phyloP scores from a whole-genome alignment of 345 rosid species.

The Eucalyptus albens region DNA sequence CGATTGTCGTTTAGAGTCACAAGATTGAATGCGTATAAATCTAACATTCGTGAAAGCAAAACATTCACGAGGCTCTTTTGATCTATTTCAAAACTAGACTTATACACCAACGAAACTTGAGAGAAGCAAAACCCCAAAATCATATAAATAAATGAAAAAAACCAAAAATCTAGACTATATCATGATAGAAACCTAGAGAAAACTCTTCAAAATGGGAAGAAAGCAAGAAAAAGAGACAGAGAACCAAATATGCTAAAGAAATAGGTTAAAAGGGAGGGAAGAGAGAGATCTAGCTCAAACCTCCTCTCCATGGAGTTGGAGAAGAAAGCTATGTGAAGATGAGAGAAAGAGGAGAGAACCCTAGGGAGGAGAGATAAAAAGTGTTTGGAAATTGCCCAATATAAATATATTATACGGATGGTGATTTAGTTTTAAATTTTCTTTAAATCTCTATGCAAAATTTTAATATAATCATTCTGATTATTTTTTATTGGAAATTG shows the following conservation, averaged over 20 bases:
- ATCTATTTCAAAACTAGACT: not conserved
- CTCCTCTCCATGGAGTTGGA: not conserved
- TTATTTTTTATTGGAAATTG: not conserved
- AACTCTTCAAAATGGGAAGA: not conserved
- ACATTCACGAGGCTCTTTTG: not conserved
- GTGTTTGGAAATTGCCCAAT: not conserved
- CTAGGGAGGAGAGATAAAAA: not conserved
- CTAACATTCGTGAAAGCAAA: too few species aligned
- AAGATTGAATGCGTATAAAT: not conserved
- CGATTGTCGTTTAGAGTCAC: too few species aligned
- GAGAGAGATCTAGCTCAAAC: not conserved
- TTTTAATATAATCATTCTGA: too few species aligned
- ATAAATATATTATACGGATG: not conserved
- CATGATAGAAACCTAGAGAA: too few species aligned
- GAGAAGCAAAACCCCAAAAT: not conserved
- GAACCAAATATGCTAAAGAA: not conserved
- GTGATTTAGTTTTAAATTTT: not conserved
- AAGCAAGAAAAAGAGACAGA: not conserved
- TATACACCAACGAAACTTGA: accelerated
- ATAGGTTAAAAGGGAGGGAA: not conserved
- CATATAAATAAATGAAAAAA: too few species aligned
- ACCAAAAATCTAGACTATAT: not conserved
- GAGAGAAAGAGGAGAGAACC: not conserved
- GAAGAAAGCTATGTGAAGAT: not conserved
- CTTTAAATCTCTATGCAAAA: not conserved